These are phyloP conservation scores for Ganoderma lingzhi DNA, from an alignment of 1,284 basidiomycete genomes.

Conservation along the genomic window DNA sequence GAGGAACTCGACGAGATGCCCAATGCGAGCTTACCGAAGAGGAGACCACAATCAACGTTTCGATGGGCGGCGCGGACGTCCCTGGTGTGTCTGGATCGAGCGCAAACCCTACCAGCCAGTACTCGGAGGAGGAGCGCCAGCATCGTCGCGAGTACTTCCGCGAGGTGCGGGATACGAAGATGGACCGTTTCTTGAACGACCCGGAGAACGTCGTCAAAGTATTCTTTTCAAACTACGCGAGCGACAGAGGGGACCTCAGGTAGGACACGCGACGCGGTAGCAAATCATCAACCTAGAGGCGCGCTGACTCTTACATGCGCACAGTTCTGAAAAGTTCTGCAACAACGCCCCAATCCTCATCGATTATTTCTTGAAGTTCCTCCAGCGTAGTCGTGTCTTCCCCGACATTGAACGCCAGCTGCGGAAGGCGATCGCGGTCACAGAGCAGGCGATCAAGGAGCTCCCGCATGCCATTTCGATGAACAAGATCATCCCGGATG, in stretches of 20 bases:
- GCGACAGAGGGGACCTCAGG: conserved; percentile 70
- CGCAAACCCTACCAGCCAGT: not conserved
- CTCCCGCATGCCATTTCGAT: conserved; percentile 64
- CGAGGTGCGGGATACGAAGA: conserved; percentile 51
- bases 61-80: conserved; percentile 3
- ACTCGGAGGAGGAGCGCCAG: conserved; percentile 28
- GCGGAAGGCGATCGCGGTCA: conserved; percentile 53
- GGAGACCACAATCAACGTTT: conserved; percentile 22
- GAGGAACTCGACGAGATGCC: conserved; percentile 29
- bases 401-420: conserved; percentile 56
- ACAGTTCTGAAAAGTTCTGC: conserved; percentile 45
- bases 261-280: conserved; percentile 39
- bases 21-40: conserved; percentile 17
- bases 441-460: conserved; percentile 60
- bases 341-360: conserved; percentile 62
- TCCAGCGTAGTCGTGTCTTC: conserved; percentile 65
- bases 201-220: conserved; percentile 60
- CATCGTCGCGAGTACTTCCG: conserved; percentile 44
- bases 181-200: conserved; percentile 62
- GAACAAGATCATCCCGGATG: conserved; percentile 62
- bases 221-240: conserved; percentile 72
- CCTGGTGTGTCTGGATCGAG: not conserved
- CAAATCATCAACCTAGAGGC: not conserved
- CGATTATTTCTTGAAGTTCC: conserved; percentile 66
- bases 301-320: conserved; percentile 3